Evolutionary conservation across 371 early-diverging fungal genomes (phyloP).

Genomic region (Conidiobolus incongruus): DNA sequence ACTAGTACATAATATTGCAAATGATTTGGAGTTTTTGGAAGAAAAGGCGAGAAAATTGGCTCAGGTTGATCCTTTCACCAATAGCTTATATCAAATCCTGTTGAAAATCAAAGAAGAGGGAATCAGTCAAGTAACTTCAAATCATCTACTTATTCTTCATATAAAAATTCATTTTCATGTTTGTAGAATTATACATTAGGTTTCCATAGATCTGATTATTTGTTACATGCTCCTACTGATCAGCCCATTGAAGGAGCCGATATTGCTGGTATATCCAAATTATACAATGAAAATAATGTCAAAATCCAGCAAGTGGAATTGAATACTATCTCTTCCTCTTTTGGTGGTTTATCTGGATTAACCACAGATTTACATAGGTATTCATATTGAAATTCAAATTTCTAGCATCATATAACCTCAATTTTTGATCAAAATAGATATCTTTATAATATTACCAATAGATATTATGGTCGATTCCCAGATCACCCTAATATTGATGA

Average conservation of each 20-base stretch:
- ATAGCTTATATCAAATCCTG: constrained; percentile 56
- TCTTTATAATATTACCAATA: constrained; percentile 13
- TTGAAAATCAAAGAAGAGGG: constrained; percentile 28
- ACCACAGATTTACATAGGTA: constrained; percentile 61
- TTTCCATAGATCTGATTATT: constrained; percentile 82
- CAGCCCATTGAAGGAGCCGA: constrained; percentile 1
- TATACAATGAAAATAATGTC: constrained; percentile 5
- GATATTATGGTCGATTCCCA: not conserved
- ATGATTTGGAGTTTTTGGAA: constrained; percentile 48
- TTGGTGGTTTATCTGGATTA: constrained; percentile 56
- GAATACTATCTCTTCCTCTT: constrained; percentile 87
- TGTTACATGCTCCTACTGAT: constrained; percentile 43
- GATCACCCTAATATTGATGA: constrained; percentile 12
- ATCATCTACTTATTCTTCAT: too few species aligned
- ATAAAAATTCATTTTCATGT: too few species aligned
- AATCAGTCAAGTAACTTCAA: constrained; percentile 44
- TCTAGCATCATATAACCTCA: too few species aligned
- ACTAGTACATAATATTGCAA: constrained; percentile 54
- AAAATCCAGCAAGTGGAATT: constrained; percentile 85
- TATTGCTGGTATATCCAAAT: not conserved
- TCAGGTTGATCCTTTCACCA: constrained; percentile 63
- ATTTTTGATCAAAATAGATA: too few species aligned
- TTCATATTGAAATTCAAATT: too few species aligned
- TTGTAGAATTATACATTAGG: constrained; percentile 53
- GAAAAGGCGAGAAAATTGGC: constrained; percentile 55